Conservation (phyloP, 805 yeast genomes). For the Cyberlindnera maclurae region DNA sequence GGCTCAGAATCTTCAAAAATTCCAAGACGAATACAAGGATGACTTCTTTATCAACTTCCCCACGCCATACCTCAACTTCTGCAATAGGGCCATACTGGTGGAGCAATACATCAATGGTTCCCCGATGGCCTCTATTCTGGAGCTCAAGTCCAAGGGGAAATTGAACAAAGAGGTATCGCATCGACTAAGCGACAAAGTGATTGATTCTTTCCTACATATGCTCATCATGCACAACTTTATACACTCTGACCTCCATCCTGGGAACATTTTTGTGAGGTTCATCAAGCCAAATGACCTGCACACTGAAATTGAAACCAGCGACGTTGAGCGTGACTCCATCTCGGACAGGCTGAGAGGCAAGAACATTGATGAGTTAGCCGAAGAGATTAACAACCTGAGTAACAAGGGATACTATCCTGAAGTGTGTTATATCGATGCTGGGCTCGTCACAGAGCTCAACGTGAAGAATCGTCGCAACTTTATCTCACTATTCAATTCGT, state of each 20-base stretch:
- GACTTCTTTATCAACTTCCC: slow-evolving; percentile 71
- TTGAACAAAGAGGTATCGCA: slow-evolving; percentile 51
- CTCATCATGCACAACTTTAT: slow-evolving; percentile 86
- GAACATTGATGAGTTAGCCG: slow-evolving; percentile 36
- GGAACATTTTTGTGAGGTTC: slow-evolving; percentile 78
- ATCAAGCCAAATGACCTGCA: slow-evolving; percentile 37
- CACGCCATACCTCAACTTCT: slow-evolving; percentile 54
- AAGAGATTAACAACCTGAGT: slow-evolving; percentile 37
- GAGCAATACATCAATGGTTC: slow-evolving; percentile 84
- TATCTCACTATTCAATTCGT: slow-evolving; percentile 79
- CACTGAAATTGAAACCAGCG: slow-evolving; percentile 22
- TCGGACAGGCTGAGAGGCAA: slow-evolving; percentile 15
- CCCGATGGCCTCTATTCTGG: slow-evolving; percentile 67
- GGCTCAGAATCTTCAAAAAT: slow-evolving; percentile 68
- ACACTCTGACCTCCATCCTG: slow-evolving; percentile 96
- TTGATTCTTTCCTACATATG: slow-evolving; percentile 92
- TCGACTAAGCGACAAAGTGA: slow-evolving; percentile 69
- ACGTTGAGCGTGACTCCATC: slow-evolving; percentile 18
- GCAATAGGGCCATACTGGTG: slow-evolving; percentile 67
- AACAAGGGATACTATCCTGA: slow-evolving; percentile 70
- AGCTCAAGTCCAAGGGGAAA: slow-evolving; percentile 24
- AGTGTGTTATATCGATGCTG: slow-evolving; percentile 87
- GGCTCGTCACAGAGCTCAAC: slow-evolving; percentile 85
- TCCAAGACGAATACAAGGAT: slow-evolving; percentile 59
- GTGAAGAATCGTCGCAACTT: slow-evolving; percentile 74